Conservation (phyloP, 73 alveolate genomes). For the Vitrella brassicaformis region DNA sequence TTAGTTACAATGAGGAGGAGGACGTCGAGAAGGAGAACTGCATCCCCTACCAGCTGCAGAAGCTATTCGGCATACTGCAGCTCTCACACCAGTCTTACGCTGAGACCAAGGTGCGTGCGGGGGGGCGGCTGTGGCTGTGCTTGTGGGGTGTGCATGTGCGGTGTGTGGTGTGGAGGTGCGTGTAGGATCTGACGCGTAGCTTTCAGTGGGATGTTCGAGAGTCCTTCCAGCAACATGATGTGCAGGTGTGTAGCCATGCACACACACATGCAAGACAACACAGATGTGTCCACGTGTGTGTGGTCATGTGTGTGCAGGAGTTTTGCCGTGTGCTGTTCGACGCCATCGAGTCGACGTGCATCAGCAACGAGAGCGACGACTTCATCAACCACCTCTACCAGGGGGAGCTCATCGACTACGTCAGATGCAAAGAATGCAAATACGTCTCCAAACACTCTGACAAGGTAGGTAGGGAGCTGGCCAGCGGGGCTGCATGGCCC, state of each 20-base stretch:
- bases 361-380: slow-evolving; percentile 44
- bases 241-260: slow-evolving; percentile 45
- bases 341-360: slow-evolving; percentile 73
- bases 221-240: slow-evolving; percentile 54
- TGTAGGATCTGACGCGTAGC: slow-evolving; percentile 30
- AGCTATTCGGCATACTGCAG: slow-evolving; percentile 49
- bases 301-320: slow-evolving; percentile 31
- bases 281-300: slow-evolving; percentile 8
- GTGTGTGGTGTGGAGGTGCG: too few relatives aligned
- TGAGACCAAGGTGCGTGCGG: slow-evolving; percentile 1
- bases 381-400: slow-evolving; percentile 44
- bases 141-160: too few relatives aligned
- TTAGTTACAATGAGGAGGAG: slow-evolving; percentile 7
- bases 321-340: slow-evolving; percentile 84
- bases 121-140: too few relatives aligned
- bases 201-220: slow-evolving; percentile 49
- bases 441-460: slow-evolving; percentile 52
- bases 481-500: too few relatives aligned
- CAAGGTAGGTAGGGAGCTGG: slow-evolving; percentile 1
- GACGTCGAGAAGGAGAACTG: slow-evolving; percentile 47
- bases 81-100: slow-evolving; percentile 12
- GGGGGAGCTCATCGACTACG: slow-evolving; percentile 59
- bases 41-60: slow-evolving; percentile 53
- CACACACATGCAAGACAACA: too few relatives aligned
- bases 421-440: slow-evolving; percentile 72